Conservation (phyloP, 2,329 filamentous ascomycete genomes). For the Diaporthe velutina region DNA sequence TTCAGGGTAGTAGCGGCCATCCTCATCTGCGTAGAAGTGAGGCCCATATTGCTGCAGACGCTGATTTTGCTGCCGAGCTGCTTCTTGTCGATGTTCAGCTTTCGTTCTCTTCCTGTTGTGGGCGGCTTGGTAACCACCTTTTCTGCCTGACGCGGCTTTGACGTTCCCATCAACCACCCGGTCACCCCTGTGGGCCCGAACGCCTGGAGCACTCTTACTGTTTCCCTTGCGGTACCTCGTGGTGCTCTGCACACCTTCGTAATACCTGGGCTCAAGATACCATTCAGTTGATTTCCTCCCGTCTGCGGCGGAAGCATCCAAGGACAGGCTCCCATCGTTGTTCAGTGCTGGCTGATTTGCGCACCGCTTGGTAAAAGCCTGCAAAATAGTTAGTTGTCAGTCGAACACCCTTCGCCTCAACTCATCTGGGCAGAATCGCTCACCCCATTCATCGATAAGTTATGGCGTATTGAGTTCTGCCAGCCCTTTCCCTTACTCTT, state of each 20-base stretch:
- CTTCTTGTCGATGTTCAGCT: constrained; percentile 28
- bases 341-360: constrained; percentile 29
- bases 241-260: constrained; percentile 84
- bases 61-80: constrained; percentile 26
- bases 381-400: neutral
- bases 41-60: constrained; percentile 28
- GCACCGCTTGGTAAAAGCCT: constrained; percentile 49
- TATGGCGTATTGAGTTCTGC: constrained; percentile 97
- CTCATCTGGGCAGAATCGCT: neutral
- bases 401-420: constrained; percentile 34
- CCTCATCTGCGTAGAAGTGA: neutral
- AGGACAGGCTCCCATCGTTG: constrained; percentile 34
- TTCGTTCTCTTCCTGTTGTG: constrained; percentile 41
- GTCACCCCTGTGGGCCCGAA: constrained; percentile 31
- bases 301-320: constrained; percentile 49
- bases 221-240: constrained; percentile 78
- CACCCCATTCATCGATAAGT: constrained; percentile 95
- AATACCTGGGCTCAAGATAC: constrained; percentile 78
- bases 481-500: constrained; percentile 78
- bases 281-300: constrained; percentile 80
- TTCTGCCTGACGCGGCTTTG: constrained; percentile 46
- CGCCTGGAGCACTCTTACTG: constrained; percentile 44
- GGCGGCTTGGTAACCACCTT: constrained; percentile 45
- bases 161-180: constrained; percentile 20
- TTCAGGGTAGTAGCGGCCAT: neutral